phyloP scores from a whole-genome alignment of 2,329 filamentous ascomycete genomes.

The Penicillium palitans region DNA sequence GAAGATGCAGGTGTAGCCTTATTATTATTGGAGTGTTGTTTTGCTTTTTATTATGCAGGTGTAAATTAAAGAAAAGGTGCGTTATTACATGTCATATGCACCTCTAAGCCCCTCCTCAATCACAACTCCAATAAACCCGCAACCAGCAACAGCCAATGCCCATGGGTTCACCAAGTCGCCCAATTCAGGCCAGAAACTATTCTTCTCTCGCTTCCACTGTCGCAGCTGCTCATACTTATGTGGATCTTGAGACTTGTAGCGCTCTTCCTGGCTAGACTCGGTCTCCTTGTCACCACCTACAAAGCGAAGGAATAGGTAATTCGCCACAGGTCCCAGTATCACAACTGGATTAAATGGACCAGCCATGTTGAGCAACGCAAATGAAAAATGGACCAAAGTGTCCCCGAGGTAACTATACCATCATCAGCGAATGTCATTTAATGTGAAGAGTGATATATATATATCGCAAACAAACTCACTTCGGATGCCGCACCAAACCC shows the following conservation, averaged over 20 bases:
- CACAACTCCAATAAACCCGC: constrained; percentile 52
- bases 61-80: neutral
- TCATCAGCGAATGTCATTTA: constrained; percentile 4
- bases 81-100: constrained; percentile 6
- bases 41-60: neutral
- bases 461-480: constrained; percentile 47
- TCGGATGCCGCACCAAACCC: constrained; percentile 62
- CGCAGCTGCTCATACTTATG: constrained; percentile 56
- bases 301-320: constrained; percentile 60
- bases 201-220: constrained; percentile 55
- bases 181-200: constrained; percentile 60
- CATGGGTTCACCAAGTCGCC: constrained; percentile 57
- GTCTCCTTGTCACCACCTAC: constrained; percentile 59
- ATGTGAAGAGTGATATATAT: neutral
- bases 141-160: constrained; percentile 55
- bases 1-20: neutral
- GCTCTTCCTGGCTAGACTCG: constrained; percentile 53
- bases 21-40: neutral
- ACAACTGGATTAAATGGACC: constrained; percentile 57
- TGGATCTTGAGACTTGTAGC: constrained; percentile 53
- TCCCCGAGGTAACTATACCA: constrained; percentile 60
- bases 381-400: constrained; percentile 59
- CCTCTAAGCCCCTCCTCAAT: constrained; percentile 43
- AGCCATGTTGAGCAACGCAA: constrained; percentile 58
- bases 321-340: constrained; percentile 57